Evolutionary conservation across 257 asterid genomes (phyloP).

Genomic region (Gentiana straminea): DNA sequence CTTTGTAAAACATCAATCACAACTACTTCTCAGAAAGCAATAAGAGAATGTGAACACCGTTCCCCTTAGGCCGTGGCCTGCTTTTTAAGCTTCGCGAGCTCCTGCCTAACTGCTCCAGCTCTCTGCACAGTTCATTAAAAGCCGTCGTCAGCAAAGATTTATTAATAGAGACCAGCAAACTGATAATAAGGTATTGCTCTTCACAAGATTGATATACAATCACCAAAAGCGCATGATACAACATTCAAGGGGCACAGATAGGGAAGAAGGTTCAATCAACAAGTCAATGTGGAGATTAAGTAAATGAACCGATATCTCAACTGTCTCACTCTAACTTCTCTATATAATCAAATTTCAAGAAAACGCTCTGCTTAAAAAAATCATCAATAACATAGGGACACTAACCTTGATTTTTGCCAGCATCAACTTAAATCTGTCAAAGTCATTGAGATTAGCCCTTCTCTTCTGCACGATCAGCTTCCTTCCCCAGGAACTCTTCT

Average conservation of each 20-base stretch:
- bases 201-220: too few relatives aligned
- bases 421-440: slow-evolving; percentile 85
- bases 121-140: slow-evolving; percentile 34
- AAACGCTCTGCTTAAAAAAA: too few relatives aligned
- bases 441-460: slow-evolving; percentile 69
- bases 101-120: slow-evolving; percentile 80
- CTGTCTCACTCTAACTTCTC: too few relatives aligned
- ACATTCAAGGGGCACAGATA: too few relatives aligned
- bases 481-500: slow-evolving; percentile 92
- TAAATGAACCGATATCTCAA: too few relatives aligned
- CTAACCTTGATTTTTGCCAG: slow-evolving; percentile 79
- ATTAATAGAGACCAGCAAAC: too few relatives aligned
- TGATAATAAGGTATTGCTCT: too few relatives aligned
- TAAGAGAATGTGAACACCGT: not conserved
- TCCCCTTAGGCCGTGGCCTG: slow-evolving; percentile 18
- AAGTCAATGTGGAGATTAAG: too few relatives aligned
- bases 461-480: slow-evolving; percentile 89
- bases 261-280: too few relatives aligned
- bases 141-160: too few relatives aligned
- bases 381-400: not conserved
- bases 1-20: not conserved
- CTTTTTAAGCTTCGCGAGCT: slow-evolving; percentile 75
- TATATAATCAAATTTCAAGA: too few relatives aligned
- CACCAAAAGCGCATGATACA: too few relatives aligned
- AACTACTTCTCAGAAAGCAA: not conserved